A percentile compares a stretch with the other conserved stretches of the same genome.
Conservation (phyloP, 352 stramenopile species). For the Globisporangium carolinianum region DNA sequence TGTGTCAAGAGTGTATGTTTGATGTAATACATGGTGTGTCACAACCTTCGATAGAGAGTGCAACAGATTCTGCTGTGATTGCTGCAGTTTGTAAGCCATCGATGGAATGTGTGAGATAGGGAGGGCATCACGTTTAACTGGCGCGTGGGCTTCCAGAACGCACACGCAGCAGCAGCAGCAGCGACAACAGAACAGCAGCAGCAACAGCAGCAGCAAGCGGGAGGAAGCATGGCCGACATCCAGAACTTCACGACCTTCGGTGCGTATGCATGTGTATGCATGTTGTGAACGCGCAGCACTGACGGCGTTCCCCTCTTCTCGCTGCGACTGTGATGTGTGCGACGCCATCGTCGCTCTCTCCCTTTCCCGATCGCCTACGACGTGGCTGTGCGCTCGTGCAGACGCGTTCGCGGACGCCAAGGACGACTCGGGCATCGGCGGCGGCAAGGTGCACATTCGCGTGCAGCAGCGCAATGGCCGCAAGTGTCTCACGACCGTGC, state of each 20-base stretch:
- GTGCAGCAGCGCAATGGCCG: conserved; percentile 99
- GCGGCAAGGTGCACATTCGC: conserved; percentile 95
- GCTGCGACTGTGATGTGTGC: too few relatives aligned
- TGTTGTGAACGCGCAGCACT: neutral
- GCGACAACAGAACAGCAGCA: neutral
- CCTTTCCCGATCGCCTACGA: conserved; percentile 2
- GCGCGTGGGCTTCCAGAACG: neutral
- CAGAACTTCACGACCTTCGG: conserved; percentile 88
- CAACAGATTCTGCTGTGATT: too few relatives aligned
- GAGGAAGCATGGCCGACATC: conserved; percentile 62
- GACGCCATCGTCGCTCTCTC: conserved; percentile 3
- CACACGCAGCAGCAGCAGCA: neutral
- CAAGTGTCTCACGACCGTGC: conserved; percentile 99
- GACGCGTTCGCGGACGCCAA: conserved; percentile 86
- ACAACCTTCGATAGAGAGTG: too few relatives aligned
- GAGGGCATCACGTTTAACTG: too few relatives aligned
- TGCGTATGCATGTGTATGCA: conserved; percentile 23
- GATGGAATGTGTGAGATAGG: too few relatives aligned
- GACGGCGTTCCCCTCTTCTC: neutral
- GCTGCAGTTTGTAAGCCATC: too few relatives aligned
- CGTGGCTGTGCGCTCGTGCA: conserved; percentile 12
- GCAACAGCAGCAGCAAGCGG: neutral
- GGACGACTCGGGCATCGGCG: conserved; percentile 79
- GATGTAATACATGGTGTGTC: too few relatives aligned
- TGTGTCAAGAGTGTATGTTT: too few relatives aligned